Conservation (phyloP, 495 filamentous ascomycete genomes). For the Antarctomyces pellizariae region DNA sequence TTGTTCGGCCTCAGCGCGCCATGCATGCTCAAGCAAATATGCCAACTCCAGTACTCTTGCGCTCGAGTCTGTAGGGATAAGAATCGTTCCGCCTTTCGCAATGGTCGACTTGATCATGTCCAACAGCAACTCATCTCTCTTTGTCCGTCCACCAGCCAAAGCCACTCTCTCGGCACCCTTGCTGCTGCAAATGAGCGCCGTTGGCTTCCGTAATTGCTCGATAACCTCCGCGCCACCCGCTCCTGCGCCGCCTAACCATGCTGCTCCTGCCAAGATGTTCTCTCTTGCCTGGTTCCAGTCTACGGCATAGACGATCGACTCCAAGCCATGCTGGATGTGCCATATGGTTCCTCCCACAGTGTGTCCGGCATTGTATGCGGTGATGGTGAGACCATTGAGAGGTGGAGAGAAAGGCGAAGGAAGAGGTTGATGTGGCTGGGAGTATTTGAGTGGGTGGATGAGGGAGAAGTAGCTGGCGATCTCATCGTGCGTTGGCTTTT, state of each 20-base stretch:
- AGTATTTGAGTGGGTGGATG: conserved; percentile 93
- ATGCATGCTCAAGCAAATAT: conserved; percentile 78
- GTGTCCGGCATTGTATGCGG: conserved; percentile 89
- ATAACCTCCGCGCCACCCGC: conserved; percentile 73
- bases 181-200: conserved; percentile 75
- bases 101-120: conserved; percentile 58
- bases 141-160: conserved; percentile 44
- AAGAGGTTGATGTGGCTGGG: conserved; percentile 74
- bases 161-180: conserved; percentile 53
- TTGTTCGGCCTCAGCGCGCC: conserved; percentile 35
- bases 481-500: conserved; percentile 63
- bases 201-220: conserved; percentile 78
- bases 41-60: conserved; percentile 82
- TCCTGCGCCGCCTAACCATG: conserved; percentile 69
- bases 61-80: conserved; percentile 90
- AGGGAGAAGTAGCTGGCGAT: conserved; percentile 77
- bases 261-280: conserved; percentile 78
- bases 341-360: conserved; percentile 94
- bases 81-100: conserved; percentile 66
- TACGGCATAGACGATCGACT: conserved; percentile 91
- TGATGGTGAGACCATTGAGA: conserved; percentile 79
- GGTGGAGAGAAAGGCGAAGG: conserved; percentile 72
- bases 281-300: conserved; percentile 95
- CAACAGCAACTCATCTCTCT: conserved; percentile 65
- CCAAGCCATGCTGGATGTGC: conserved; percentile 93